phyloP scores from a whole-genome alignment of 1,284 basidiomycete genomes.

The Testicularia cyperi region DNA sequence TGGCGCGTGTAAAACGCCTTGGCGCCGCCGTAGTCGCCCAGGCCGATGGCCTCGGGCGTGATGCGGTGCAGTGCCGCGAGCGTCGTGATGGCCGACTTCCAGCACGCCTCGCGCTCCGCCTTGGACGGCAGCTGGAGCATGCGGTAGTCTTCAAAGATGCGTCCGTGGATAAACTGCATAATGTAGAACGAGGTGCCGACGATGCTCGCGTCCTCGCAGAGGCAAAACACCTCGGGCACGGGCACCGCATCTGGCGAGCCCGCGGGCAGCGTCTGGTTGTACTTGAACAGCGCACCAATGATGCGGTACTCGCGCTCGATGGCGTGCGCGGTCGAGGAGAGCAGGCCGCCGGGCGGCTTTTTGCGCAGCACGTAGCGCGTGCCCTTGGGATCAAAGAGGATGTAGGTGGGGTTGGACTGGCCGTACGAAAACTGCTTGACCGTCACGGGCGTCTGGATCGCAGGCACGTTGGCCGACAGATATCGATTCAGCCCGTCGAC shows the following conservation, averaged over 20 bases:
- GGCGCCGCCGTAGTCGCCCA: conserved; percentile 76
- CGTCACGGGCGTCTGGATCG: conserved; percentile 70
- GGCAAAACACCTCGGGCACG: conserved; percentile 77
- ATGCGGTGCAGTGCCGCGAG: conserved; percentile 76
- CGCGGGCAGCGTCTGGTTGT: conserved; percentile 15
- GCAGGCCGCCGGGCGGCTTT: conserved; percentile 83
- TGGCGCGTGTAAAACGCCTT: conserved; percentile 87
- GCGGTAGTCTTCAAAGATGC: conserved; percentile 83
- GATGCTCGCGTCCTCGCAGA: conserved; percentile 70
- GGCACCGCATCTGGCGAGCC: conserved; percentile 67
- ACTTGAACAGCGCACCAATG: conserved; percentile 65
- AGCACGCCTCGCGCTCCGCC: conserved; percentile 70
- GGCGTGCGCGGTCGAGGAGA: conserved; percentile 87
- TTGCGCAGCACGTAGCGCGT: conserved; percentile 83
- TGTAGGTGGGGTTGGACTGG: conserved; percentile 87
- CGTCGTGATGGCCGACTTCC: conserved; percentile 62
- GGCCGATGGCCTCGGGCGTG: conserved; percentile 70
- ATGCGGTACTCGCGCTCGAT: conserved; percentile 88
- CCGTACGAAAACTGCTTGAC: conserved; percentile 83
- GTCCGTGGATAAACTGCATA: conserved; percentile 84
- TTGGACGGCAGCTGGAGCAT: conserved; percentile 64
- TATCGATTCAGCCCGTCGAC: conserved; percentile 63
- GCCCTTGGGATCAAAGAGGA: conserved; percentile 67
- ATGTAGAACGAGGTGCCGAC: conserved; percentile 91
- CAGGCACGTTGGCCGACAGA: conserved; percentile 67